Conservation (phyloP, 495 filamentous ascomycete genomes). For the Aspergillus panamensis region DNA sequence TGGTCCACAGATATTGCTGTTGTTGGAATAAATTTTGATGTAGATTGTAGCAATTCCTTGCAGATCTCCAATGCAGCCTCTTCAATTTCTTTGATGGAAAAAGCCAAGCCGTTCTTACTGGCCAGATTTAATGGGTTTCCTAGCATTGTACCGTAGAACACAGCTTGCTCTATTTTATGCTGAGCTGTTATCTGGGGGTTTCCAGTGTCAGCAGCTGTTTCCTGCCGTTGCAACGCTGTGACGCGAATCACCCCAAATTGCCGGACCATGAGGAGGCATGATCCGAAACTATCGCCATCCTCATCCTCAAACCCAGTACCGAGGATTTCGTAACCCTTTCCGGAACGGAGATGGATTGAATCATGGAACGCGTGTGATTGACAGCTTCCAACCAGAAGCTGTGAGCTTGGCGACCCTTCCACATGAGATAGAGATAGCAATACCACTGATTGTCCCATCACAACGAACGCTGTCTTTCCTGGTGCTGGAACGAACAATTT, state of each 20-base stretch:
- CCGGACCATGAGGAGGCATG: conserved; percentile 69
- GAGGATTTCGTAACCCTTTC: conserved; percentile 47
- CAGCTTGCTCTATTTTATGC: conserved; percentile 87
- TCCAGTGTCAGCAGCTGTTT: conserved; percentile 27
- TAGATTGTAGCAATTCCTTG: conserved; percentile 73
- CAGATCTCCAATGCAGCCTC: conserved; percentile 75
- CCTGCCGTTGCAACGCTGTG: conserved; percentile 35
- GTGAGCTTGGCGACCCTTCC: conserved; percentile 62
- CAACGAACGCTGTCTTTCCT: conserved; percentile 73
- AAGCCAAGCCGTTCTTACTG: conserved; percentile 57
- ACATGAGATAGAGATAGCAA: conserved; percentile 63
- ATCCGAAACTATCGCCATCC: conserved; percentile 43
- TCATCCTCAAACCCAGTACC: conserved; percentile 44
- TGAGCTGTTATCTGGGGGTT: conserved; percentile 62
- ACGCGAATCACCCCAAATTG: conserved; percentile 79
- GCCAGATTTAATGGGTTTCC: conserved; percentile 79
- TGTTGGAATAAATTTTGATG: conserved; percentile 65
- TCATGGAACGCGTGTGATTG: conserved; percentile 69
- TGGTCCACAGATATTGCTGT: conserved; percentile 72
- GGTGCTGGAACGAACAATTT: conserved; percentile 75
- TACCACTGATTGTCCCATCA: conserved; percentile 71
- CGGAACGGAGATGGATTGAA: conserved; percentile 72
- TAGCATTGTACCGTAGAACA: conserved; percentile 79
- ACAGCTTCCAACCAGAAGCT: conserved; percentile 63
- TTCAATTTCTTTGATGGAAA: conserved; percentile 66